These are phyloP conservation scores for Puccinia hordei DNA, from an alignment of 1,284 basidiomycete species.

Conservation along the genomic window DNA sequence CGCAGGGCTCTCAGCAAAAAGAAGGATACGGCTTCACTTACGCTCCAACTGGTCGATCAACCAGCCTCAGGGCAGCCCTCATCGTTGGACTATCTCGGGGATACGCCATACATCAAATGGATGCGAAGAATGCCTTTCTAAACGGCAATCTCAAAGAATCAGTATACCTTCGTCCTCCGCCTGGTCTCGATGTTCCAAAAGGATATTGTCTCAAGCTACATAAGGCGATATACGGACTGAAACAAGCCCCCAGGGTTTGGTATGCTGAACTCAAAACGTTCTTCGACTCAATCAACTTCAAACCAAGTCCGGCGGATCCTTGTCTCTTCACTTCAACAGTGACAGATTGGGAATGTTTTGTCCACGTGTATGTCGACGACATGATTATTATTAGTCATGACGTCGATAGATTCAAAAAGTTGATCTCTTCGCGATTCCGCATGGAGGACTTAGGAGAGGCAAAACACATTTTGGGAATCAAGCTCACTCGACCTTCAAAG, in stretches of 20 bases:
- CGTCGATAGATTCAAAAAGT: slow-evolving; percentile 5
- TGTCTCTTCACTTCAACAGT: slow-evolving; percentile 11
- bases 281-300: slow-evolving; percentile 6
- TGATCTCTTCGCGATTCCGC: slow-evolving; percentile 1
- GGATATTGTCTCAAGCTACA: slow-evolving; percentile 6
- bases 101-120: slow-evolving; percentile 28
- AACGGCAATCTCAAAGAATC: slow-evolving; percentile 8
- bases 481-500: neutral
- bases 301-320: neutral
- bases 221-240: slow-evolving; percentile 23
- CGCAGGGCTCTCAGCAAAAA: slow-evolving; percentile 21
- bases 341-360: neutral
- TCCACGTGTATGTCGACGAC: slow-evolving; percentile 30
- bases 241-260: slow-evolving; percentile 25
- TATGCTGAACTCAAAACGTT: slow-evolving; percentile 3
- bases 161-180: slow-evolving; percentile 1
- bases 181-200: neutral
- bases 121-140: slow-evolving; percentile 24
- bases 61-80: neutral
- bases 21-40: neutral
- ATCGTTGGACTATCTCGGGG: neutral
- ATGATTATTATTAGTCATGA: slow-evolving; percentile 21
- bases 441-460: slow-evolving; percentile 22
- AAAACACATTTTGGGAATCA: slow-evolving; percentile 15
- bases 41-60: neutral